phyloP scores from a whole-genome alignment of 495 filamentous ascomycete genomes.

The Penicillium salamii region DNA sequence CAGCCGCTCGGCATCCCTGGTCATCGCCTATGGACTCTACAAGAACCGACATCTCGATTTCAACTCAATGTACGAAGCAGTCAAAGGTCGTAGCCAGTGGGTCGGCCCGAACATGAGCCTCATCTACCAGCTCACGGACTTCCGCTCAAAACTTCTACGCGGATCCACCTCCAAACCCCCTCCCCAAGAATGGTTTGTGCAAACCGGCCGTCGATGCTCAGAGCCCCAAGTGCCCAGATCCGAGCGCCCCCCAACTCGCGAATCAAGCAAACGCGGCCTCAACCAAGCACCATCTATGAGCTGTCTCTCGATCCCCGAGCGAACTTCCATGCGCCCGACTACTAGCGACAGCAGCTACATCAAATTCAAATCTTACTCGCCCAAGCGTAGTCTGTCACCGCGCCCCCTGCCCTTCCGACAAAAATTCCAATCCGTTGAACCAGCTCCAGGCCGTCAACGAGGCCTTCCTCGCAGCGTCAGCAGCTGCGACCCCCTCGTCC shows the following conservation, averaged over 20 bases:
- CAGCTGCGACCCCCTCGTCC: constrained; percentile 29
- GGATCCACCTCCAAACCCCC: constrained; percentile 42
- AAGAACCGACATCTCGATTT: constrained; percentile 84
- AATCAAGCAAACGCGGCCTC: constrained; percentile 19
- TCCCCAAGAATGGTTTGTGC: constrained; percentile 36
- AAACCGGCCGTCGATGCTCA: constrained; percentile 28
- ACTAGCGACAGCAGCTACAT: constrained; percentile 26
- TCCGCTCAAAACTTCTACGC: constrained; percentile 46
- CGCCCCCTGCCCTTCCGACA: constrained; percentile 43
- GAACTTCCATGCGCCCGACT: constrained; percentile 23
- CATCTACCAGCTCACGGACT: constrained; percentile 96
- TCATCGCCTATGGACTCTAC: constrained; percentile 94
- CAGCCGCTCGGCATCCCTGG: constrained; percentile 91
- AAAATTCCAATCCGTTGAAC: constrained; percentile 34
- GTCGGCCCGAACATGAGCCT: constrained; percentile 98
- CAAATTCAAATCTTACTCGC: constrained; percentile 26
- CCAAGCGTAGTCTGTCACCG: constrained; percentile 40
- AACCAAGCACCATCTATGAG: constrained; percentile 27
- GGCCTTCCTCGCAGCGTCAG: constrained; percentile 21
- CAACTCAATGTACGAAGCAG: constrained; percentile 88
- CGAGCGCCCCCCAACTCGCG: constrained; percentile 11
- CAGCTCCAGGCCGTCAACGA: constrained; percentile 16
- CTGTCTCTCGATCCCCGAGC: constrained; percentile 29
- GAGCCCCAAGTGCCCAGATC: constrained; percentile 32
- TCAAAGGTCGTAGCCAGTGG: constrained; percentile 88